Percentiles rank a stretch among this genome's conserved stretches.
Conservation (phyloP, 2,329 filamentous ascomycete species). For the Leptographium galeiforme region DNA sequence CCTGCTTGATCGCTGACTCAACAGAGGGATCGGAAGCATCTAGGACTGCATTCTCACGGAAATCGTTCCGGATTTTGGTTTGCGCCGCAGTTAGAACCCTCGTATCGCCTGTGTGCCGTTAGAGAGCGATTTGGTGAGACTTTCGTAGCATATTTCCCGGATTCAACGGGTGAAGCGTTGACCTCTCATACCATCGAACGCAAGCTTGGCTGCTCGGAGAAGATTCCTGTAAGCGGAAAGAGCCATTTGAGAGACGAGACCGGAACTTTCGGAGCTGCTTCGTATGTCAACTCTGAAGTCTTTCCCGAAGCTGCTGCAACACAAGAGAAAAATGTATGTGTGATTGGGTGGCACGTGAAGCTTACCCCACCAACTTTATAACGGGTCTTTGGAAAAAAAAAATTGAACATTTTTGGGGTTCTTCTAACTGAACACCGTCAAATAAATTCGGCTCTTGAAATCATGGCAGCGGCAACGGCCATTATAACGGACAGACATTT, state of each 20-base stretch:
- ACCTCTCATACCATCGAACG: conserved; percentile 57
- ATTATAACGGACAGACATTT: conserved; percentile 53
- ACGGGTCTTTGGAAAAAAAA: background rate
- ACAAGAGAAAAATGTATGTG: background rate
- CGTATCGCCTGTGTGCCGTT: conserved; percentile 6
- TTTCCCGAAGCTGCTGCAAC: background rate
- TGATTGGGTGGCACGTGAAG: background rate
- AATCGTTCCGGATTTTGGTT: conserved; percentile 57
- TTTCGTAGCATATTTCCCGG: background rate
- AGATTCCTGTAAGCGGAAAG: conserved; percentile 68
- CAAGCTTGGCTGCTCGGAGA: conserved; percentile 65
- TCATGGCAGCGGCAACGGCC: conserved; percentile 49
- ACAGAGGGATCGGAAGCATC: conserved; percentile 44
- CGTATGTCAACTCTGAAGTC: too few species aligned
- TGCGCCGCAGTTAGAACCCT: conserved; percentile 57
- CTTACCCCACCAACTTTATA: background rate
- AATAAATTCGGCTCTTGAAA: conserved; percentile 8
- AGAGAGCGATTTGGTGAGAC: background rate
- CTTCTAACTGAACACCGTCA: background rate
- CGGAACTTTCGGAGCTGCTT: background rate
- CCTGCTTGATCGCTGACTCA: conserved; percentile 57
- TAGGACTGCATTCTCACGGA: conserved; percentile 53
- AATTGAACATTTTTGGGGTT: background rate
- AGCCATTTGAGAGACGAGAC: conserved; percentile 34
- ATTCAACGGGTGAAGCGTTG: background rate